Base-by-base conservation (phyloP, 441 rosid genomes). In the Brassica hybrid region DNA sequence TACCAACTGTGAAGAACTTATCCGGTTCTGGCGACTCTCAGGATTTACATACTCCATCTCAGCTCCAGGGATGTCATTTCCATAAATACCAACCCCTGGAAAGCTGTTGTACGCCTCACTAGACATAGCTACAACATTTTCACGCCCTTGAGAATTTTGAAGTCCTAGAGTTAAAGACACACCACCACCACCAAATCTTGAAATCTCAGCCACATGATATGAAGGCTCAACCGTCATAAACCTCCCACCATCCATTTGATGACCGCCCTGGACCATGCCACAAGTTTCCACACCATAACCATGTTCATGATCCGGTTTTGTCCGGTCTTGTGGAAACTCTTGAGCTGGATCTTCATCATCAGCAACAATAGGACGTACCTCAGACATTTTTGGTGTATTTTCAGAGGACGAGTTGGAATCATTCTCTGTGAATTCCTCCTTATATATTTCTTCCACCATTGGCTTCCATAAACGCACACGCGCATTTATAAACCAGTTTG, bases 391-490 rank as follows among this genome's bases (percentile, higher is more conserved):
- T 34, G 77, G 83, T 16, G 80, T 85, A 79, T 78, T 90, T 32
- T 87, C 91, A 1, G 91, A 86, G 3, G 93, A 89, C 18, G 91
- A 89, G 76, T 80, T 89, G 12, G 93, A 83, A 71, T 84, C 88
- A 86, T 87, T 78, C 67, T 71, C 93, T 14, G 87, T 90, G 67
- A 80, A 82, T 79, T 92, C 97, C 81, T 93, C 97, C 84, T 89
- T 91, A 90, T 93, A 93, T 93, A 93, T 93, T 68, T 93, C 97
- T 80, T 91, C 96, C 17, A 93, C 96, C 97, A 93, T 93, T 1
- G 97, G 97, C 85, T 93, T 93, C 97, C 96, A 93, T 6, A 93
- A 91, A 41, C 97, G 93, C 73, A 93, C 96, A 7, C 96, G 88
- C 4, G 97, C 97, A 76, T 93, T 93, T 62, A 93, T 93, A 74